Percentiles rank a stretch among this genome's conserved stretches.
These are phyloP conservation scores for Termitomyces sp. DNA, from an alignment of 768 basidiomycete genomes.

Conservation along the genomic window DNA sequence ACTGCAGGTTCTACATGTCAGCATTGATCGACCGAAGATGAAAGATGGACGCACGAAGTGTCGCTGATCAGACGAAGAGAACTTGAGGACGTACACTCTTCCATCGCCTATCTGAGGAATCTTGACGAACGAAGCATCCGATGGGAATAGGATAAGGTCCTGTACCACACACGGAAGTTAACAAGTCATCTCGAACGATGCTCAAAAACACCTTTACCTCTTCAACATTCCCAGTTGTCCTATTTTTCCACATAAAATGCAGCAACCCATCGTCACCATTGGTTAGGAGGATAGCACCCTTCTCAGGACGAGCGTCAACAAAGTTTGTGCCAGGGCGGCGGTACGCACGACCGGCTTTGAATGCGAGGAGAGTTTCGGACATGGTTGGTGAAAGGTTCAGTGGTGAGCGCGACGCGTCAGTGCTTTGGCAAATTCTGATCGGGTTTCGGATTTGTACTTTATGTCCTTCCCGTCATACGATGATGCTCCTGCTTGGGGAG, in stretches of 20 bases:
- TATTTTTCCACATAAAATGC: slow-evolving; percentile 80
- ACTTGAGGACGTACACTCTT: slow-evolving; percentile 85
- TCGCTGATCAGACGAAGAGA: slow-evolving; percentile 84
- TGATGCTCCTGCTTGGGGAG: slow-evolving; percentile 53
- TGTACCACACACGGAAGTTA: slow-evolving; percentile 25
- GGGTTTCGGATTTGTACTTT: slow-evolving; percentile 14
- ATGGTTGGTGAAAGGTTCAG: slow-evolving; percentile 5
- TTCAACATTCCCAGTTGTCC: slow-evolving; percentile 55
- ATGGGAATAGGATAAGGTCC: slow-evolving; percentile 88
- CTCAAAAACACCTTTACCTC: slow-evolving; percentile 45
- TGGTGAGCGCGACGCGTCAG: slow-evolving; percentile 45
- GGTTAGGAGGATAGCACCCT: slow-evolving; percentile 70
- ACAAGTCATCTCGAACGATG: not conserved
- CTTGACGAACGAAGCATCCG: slow-evolving; percentile 79
- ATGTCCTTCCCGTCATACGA: slow-evolving; percentile 50
- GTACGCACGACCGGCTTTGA: slow-evolving; percentile 76
- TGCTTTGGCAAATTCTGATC: slow-evolving; percentile 33
- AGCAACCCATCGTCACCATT: slow-evolving; percentile 74
- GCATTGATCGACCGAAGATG: not conserved
- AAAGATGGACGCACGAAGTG: slow-evolving; percentile 69
- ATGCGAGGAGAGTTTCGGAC: slow-evolving; percentile 46
- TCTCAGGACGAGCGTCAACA: slow-evolving; percentile 65
- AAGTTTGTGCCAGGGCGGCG: slow-evolving; percentile 64
- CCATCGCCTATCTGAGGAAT: slow-evolving; percentile 65
- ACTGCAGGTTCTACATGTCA: slow-evolving; percentile 41